A percentile compares a stretch with the other conserved stretches of the same genome.
Conservation (phyloP, 148 eudicot genomes). For the Rheum nobile region DNA sequence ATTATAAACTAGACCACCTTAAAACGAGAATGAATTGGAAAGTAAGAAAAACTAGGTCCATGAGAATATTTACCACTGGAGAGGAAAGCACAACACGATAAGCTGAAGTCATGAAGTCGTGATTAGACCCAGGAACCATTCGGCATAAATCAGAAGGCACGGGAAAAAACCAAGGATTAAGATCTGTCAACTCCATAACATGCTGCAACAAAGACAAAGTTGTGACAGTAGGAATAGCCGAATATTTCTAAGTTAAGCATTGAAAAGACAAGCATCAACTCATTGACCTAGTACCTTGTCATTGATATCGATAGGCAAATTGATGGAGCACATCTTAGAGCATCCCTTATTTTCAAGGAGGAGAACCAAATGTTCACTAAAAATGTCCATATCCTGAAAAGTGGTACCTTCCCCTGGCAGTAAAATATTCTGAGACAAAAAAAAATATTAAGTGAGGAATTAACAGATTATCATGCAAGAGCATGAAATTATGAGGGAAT, state of each 20-base stretch:
- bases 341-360: conserved; percentile 45
- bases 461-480: neutral
- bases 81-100: conserved; percentile 82
- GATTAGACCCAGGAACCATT: conserved; percentile 78
- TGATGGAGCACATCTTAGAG: conserved; percentile 53
- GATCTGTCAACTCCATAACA: conserved; percentile 39
- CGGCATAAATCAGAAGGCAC: conserved; percentile 51
- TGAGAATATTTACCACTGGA: conserved; percentile 60
- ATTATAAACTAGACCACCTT: neutral
- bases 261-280: neutral
- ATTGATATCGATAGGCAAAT: conserved; percentile 42
- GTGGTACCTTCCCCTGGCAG: conserved; percentile 56
- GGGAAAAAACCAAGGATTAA: conserved; percentile 80
- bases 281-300: conserved; percentile 35
- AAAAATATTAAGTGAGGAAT: neutral
- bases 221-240: neutral
- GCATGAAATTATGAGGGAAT: neutral
- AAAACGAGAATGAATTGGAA: neutral
- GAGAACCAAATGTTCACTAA: conserved; percentile 64
- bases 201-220: conserved; percentile 29
- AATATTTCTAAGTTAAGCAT: neutral
- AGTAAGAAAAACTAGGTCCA: neutral
- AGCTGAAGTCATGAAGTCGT: conserved; percentile 49
- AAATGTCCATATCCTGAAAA: conserved; percentile 81
- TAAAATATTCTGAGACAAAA: conserved; percentile 40